These are phyloP conservation scores for Strobilomyces dryophilus DNA, from an alignment of 768 basidiomycete species.

Conservation along the genomic window DNA sequence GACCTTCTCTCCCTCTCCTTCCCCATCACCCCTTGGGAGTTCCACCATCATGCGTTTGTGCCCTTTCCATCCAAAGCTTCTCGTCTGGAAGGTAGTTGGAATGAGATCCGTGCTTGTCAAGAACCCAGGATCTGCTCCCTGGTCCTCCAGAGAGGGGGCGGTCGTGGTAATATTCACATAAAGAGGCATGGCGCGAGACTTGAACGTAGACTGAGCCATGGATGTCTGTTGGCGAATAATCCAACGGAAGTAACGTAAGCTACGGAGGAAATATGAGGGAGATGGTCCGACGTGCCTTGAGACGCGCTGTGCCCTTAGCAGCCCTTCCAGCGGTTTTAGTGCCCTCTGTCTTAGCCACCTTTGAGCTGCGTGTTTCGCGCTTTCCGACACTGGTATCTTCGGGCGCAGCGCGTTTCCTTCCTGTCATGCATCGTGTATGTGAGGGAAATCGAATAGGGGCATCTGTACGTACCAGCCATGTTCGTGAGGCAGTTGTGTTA, in stretches of 20 bases:
- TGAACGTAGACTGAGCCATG: slow-evolving; percentile 51
- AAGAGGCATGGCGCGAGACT: slow-evolving; percentile 62
- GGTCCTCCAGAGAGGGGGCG: slow-evolving; percentile 39
- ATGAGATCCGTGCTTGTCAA: slow-evolving; percentile 53
- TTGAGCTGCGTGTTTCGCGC: slow-evolving; percentile 44
- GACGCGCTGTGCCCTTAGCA: slow-evolving; percentile 37
- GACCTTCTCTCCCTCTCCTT: slow-evolving; percentile 55
- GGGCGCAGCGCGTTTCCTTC: slow-evolving; percentile 46
- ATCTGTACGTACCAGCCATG: slow-evolving; percentile 29
- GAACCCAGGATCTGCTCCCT: slow-evolving; percentile 53
- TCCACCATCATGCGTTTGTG: slow-evolving; percentile 64
- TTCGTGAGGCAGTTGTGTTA: background rate
- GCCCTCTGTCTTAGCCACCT: slow-evolving; percentile 45
- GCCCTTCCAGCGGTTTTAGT: slow-evolving; percentile 29
- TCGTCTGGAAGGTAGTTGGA: slow-evolving; percentile 62
- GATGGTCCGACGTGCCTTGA: slow-evolving; percentile 39
- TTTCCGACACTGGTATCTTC: slow-evolving; percentile 28
- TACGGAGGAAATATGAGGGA: background rate
- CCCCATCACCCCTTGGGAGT: slow-evolving; percentile 45
- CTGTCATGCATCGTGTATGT: slow-evolving; percentile 15
- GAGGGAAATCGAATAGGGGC: slow-evolving; percentile 11
- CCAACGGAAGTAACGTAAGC: slow-evolving; percentile 1
- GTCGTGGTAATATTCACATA: slow-evolving; percentile 68
- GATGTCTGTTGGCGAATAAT: slow-evolving; percentile 33
- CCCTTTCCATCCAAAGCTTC: slow-evolving; percentile 86